A percentile compares a stretch with the other conserved stretches of the same genome.
These are phyloP conservation scores for Leccinum rimulosum DNA, from an alignment of 768 basidiomycete species.

Conservation along the genomic window DNA sequence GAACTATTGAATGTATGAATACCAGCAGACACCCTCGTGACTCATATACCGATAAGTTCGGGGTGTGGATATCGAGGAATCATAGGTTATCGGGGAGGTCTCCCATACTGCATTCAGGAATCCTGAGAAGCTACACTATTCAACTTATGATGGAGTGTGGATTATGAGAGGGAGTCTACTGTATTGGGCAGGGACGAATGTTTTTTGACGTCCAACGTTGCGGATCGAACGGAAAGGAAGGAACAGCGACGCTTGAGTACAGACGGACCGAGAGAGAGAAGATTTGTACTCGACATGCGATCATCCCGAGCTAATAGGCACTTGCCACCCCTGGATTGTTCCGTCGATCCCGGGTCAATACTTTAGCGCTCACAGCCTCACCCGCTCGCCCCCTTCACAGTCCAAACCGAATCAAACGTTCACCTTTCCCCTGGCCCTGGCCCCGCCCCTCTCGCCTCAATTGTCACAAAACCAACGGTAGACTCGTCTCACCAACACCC, in stretches of 20 bases:
- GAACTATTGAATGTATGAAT: too few relatives aligned
- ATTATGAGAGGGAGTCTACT: background rate
- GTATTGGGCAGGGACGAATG: background rate
- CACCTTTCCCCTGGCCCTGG: background rate
- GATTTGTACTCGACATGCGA: background rate
- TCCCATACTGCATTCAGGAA: background rate
- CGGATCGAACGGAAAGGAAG: background rate
- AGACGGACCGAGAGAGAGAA: background rate
- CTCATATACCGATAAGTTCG: too few relatives aligned
- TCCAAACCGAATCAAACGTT: too few relatives aligned
- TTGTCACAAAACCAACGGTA: background rate
- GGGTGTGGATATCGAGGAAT: background rate
- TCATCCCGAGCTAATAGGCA: background rate
- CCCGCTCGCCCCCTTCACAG: background rate
- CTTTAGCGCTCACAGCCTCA: background rate
- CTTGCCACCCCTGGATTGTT: background rate
- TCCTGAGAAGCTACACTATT: too few relatives aligned
- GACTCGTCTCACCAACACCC: too few relatives aligned
- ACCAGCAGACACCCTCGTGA: too few relatives aligned
- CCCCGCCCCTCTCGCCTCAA: background rate
- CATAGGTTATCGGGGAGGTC: background rate
- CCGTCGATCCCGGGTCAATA: background rate
- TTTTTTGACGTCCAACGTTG: background rate
- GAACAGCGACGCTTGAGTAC: background rate
- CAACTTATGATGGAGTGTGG: too few relatives aligned